Evolutionary conservation across 1,139 yeast genomes (phyloP), one percentile per base, ranked within the genome.

Genomic region (Taphrina sp.): DNA sequence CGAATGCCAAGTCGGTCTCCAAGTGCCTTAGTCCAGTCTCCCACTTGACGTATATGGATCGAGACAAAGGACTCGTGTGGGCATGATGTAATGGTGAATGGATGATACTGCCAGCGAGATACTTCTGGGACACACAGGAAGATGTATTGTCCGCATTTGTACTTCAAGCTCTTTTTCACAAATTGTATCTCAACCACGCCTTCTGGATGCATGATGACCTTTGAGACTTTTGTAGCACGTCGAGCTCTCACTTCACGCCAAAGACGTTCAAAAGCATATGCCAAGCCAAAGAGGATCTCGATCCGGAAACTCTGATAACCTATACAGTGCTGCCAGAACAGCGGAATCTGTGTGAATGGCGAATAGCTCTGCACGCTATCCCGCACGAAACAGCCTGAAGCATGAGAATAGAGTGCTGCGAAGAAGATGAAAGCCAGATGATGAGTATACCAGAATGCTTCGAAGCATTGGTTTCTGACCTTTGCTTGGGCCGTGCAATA

Each of bases 1-100:
- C n/a, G n/a, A 5, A 44, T 34, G 16, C 49, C 49, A 14, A 44
- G 45, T 19, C 28, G 49, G 12, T 22, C 28, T 8, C 49, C 49
- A 2, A 44, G 39, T 3, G 28, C 16, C 29, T 31, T 29, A 4
- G 49, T 44, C 39, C 37, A 44, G n/a, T 44, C 49, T 3, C 49
- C 49, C 7, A 44, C 49, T 22, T 44, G 49, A 17, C 49, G 37
- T 16, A 44, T 22, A 19, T 44, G 49, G 22, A 44, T 31, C 7
- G 33, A 23, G n/a, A 44, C 20, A 31, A n/a, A 44, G 4, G 49
- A 26, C 29, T 44, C 49, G 5, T 23, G 29, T 10, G 49, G 49
- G 14, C 22, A n/a, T 14, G 49, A 44, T 22, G 44, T 14, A 36
- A 57, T 58, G 14, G 58, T 47, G 28, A 43, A 58, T 3, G 57